phyloP scores from a whole-genome alignment of 176 grass and related monocot genomes.

The Oryza australiensis region DNA sequence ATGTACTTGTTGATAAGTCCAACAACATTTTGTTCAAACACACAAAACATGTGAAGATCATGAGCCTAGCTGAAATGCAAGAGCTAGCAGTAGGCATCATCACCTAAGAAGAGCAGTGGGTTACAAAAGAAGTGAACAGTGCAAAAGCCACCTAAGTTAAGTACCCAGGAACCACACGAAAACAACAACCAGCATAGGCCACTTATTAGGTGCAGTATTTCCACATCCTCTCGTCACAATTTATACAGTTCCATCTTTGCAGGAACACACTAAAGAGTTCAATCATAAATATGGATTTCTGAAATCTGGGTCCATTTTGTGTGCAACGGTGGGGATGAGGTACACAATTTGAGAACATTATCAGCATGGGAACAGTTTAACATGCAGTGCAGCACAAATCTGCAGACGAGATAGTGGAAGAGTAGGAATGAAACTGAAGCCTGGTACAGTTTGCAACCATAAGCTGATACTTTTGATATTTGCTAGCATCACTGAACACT shows the following conservation, averaged over 20 bases:
- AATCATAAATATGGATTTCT: not conserved
- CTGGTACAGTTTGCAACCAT: constrained; percentile 10
- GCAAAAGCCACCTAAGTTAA: not conserved
- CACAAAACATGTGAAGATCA: not conserved
- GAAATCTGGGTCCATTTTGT: not conserved
- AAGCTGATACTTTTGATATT: not conserved
- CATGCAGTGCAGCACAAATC: not conserved
- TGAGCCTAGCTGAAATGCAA: constrained; percentile 12
- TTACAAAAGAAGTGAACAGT: constrained; percentile 18
- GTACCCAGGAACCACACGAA: not conserved
- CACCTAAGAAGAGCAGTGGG: not conserved
- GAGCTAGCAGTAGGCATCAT: not conserved
- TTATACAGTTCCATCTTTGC: constrained; percentile 16
- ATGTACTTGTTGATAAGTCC: not conserved
- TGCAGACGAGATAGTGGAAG: not conserved
- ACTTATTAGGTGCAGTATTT: not conserved
- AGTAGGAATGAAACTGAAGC: not conserved
- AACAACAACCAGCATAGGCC: not conserved
- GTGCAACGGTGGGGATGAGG: not conserved
- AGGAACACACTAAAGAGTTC: not conserved
- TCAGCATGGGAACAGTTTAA: not conserved
- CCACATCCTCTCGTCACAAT: not conserved
- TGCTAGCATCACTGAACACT: not conserved
- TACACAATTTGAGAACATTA: constrained; percentile 18
- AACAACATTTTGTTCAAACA: not conserved